Conservation (phyloP, 805 yeast species). For the Suhomyces tanzawaensis region DNA sequence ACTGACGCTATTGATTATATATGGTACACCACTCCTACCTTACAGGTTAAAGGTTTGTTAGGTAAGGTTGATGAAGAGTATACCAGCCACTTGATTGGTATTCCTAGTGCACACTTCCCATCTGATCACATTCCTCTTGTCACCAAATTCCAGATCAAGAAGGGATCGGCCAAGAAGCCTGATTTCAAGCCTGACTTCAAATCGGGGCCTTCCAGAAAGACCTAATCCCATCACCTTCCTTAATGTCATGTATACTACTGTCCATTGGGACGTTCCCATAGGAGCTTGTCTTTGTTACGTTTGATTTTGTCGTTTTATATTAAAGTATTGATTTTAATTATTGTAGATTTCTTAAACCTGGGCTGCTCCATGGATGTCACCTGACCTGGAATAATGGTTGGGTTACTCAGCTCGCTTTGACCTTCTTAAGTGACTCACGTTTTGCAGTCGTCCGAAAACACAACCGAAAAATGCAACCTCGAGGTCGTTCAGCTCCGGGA, state of each 20-base stretch:
- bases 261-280: background rate
- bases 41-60: conserved; percentile 79
- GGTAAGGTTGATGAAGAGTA: conserved; percentile 84
- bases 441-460: background rate
- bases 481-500: background rate
- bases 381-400: no score
- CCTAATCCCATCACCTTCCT: conserved; percentile 17
- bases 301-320: background rate
- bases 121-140: conserved; percentile 92
- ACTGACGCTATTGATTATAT: conserved; percentile 92
- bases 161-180: conserved; percentile 35
- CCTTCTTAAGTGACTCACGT: no score
- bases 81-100: conserved; percentile 74
- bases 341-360: no score
- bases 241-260: conserved; percentile 4
- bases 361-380: no score
- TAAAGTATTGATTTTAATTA: no score
- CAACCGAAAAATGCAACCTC: background rate
- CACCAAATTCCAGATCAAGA: conserved; percentile 71
- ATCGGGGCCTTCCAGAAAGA: conserved; percentile 40
- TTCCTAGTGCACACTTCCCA: conserved; percentile 92
- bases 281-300: background rate
- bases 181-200: conserved; percentile 48
- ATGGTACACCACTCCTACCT: conserved; percentile 84
- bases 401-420: no score